Conservation (phyloP, 805 yeast genomes). For the Zygoascus ofunaensis region DNA sequence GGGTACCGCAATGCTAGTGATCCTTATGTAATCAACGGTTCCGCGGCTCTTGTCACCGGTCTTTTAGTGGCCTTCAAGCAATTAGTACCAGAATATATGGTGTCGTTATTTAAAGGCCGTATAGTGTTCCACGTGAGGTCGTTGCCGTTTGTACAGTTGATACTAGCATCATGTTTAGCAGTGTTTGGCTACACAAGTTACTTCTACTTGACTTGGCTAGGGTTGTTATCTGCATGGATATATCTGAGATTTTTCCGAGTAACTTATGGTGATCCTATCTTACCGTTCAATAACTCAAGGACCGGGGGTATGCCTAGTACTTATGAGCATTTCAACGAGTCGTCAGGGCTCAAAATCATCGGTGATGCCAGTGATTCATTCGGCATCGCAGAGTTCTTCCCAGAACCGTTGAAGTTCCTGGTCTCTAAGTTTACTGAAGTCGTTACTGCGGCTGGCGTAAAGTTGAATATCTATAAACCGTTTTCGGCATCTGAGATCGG, state of each 20-base stretch:
- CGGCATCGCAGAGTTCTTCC: slow-evolving; percentile 77
- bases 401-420: slow-evolving; percentile 45
- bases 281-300: slow-evolving; percentile 32
- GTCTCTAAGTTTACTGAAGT: slow-evolving; percentile 44
- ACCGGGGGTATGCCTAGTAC: slow-evolving; percentile 3
- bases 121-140: slow-evolving; percentile 36
- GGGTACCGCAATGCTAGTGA: slow-evolving; percentile 17
- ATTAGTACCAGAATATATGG: slow-evolving; percentile 51
- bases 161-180: slow-evolving; percentile 22
- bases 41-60: slow-evolving; percentile 47
- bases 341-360: slow-evolving; percentile 30
- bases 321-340: slow-evolving; percentile 3
- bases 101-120: slow-evolving; percentile 39
- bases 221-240: slow-evolving; percentile 60
- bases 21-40: slow-evolving; percentile 27
- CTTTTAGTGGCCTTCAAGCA: slow-evolving; percentile 59
- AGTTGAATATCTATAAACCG: slow-evolving; percentile 44
- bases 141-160: slow-evolving; percentile 33
- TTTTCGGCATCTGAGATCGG: slow-evolving; percentile 64
- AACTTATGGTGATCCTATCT: slow-evolving; percentile 43
- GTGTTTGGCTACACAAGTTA: slow-evolving; percentile 18
- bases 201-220: slow-evolving; percentile 26
- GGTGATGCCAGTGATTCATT: slow-evolving; percentile 93
- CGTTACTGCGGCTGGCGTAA: slow-evolving; percentile 32
- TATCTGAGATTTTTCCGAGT: slow-evolving; percentile 73